phyloP scores from a whole-genome alignment of 2,329 filamentous ascomycete species.

The Alternaria sp. region DNA sequence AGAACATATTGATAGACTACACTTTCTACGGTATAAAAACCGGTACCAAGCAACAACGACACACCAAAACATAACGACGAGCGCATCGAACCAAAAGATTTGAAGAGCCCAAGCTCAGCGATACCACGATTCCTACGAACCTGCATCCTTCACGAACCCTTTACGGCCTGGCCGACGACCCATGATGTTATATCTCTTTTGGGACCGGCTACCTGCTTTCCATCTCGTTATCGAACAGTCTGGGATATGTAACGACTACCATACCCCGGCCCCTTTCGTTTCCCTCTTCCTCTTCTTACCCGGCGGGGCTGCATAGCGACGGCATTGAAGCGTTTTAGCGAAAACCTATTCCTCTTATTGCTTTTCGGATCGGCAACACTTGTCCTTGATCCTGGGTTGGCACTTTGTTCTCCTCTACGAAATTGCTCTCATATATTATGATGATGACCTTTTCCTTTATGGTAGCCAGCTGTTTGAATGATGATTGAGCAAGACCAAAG shows the following conservation, averaged over 20 bases:
- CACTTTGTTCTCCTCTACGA: not conserved
- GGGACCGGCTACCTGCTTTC: not conserved
- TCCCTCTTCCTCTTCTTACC: constrained; percentile 26
- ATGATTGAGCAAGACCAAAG: constrained; percentile 23
- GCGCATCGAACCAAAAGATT: constrained; percentile 34
- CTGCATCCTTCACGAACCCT: constrained; percentile 15
- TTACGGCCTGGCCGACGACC: not conserved
- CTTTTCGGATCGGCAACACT: constrained; percentile 9
- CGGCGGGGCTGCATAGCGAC: constrained; percentile 46
- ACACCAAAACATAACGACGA: constrained; percentile 16
- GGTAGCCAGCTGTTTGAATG: not conserved
- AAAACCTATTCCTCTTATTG: constrained; percentile 11
- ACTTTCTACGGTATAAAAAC: not conserved
- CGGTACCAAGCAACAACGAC: constrained; percentile 14
- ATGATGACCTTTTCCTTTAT: not conserved
- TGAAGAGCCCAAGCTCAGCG: constrained; percentile 49
- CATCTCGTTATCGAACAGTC: not conserved
- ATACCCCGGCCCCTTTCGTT: not conserved
- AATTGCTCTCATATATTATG: constrained; percentile 3
- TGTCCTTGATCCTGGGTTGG: constrained; percentile 7
- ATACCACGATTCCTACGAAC: constrained; percentile 38
- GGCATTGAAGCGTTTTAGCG: constrained; percentile 48
- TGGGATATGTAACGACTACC: not conserved
- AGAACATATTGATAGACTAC: not conserved
- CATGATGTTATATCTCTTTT: not conserved